These are phyloP conservation scores for Aspergillus sp. DNA, from an alignment of 2,329 filamentous ascomycete genomes.

Conservation along the genomic window DNA sequence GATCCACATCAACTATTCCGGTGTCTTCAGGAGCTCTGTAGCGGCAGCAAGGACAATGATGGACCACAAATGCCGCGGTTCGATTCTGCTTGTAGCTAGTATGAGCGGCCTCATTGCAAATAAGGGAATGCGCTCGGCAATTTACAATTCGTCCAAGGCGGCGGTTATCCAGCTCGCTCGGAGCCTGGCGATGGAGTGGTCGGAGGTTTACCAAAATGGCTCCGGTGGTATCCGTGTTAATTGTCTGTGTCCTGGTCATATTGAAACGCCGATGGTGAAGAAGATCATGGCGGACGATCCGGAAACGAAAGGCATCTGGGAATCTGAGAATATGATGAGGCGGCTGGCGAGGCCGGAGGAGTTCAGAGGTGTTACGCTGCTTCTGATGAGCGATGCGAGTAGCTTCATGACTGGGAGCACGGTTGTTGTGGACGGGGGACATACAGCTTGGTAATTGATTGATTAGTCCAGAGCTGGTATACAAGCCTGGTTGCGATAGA, in stretches of 20 bases:
- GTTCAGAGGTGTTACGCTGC: conserved; percentile 65
- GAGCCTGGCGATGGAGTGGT: conserved; percentile 55
- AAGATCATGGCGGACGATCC: conserved; percentile 74
- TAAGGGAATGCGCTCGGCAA: conserved; percentile 44
- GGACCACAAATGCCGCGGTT: conserved; percentile 48
- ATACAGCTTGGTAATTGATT: conserved; percentile 48
- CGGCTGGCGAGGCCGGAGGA: conserved; percentile 57
- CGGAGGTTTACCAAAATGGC: conserved; percentile 20
- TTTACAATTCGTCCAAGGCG: conserved; percentile 57
- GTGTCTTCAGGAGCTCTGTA: conserved; percentile 49
- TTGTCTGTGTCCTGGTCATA: conserved; percentile 54
- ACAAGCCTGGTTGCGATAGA: no score
- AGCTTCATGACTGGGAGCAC: conserved; percentile 71
- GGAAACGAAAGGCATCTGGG: conserved; percentile 50
- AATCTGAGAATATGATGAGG: conserved; percentile 52
- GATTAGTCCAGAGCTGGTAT: no score
- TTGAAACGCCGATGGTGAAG: conserved; percentile 72
- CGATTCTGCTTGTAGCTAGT: conserved; percentile 51
- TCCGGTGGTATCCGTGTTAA: conserved; percentile 54
- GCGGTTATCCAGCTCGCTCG: conserved; percentile 54
- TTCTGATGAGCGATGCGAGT: conserved; percentile 65
- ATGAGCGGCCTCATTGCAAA: conserved; percentile 54
- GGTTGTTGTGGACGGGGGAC: conserved; percentile 69
- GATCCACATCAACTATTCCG: conserved; percentile 51
- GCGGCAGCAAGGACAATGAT: conserved; percentile 50